A percentile compares a stretch with the other conserved stretches of the same genome.
phyloP scores from a whole-genome alignment of 371 early-diverging fungal genomes.

The Zopfochytrium polystomum region DNA sequence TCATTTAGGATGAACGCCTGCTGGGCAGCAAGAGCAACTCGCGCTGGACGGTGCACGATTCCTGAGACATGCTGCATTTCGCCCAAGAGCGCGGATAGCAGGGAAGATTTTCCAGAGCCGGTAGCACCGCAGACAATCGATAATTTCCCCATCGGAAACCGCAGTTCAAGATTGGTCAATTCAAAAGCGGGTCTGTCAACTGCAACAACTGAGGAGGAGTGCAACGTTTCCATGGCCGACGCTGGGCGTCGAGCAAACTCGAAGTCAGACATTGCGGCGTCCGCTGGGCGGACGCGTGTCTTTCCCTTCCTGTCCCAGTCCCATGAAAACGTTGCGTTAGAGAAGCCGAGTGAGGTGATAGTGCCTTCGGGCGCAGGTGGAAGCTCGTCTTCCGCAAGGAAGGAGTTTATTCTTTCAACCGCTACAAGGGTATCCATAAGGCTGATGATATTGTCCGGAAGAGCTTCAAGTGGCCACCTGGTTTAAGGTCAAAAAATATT shows the following conservation, averaged over 20 bases:
- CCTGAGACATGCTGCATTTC: constrained; percentile 34
- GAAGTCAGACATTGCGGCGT: too few relatives aligned
- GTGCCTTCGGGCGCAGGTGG: constrained; percentile 21
- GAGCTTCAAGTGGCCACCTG: background rate
- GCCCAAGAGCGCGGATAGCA: constrained; percentile 65
- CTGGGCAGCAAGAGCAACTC: constrained; percentile 82
- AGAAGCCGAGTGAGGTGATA: background rate
- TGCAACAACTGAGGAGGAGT: background rate
- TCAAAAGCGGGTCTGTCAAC: constrained; percentile 18
- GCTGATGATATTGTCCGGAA: constrained; percentile 10
- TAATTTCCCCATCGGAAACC: constrained; percentile 60
- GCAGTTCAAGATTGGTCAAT: constrained; percentile 27
- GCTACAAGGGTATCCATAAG: constrained; percentile 33
- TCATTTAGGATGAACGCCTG: constrained; percentile 92
- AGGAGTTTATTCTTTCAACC: constrained; percentile 37
- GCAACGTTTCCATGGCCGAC: background rate
- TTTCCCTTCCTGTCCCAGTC: background rate
- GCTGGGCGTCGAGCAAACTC: too few relatives aligned
- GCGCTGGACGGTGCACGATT: constrained; percentile 24
- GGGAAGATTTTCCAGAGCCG: constrained; percentile 66
- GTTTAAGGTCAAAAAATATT: background rate
- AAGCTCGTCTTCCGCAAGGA: constrained; percentile 41
- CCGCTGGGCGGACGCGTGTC: background rate
- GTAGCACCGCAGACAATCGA: constrained; percentile 66
- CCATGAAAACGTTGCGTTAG: background rate